These are phyloP conservation scores for Chenopodium berlandieri DNA, from an alignment of 148 eudicot genomes.

Conservation along the genomic window DNA sequence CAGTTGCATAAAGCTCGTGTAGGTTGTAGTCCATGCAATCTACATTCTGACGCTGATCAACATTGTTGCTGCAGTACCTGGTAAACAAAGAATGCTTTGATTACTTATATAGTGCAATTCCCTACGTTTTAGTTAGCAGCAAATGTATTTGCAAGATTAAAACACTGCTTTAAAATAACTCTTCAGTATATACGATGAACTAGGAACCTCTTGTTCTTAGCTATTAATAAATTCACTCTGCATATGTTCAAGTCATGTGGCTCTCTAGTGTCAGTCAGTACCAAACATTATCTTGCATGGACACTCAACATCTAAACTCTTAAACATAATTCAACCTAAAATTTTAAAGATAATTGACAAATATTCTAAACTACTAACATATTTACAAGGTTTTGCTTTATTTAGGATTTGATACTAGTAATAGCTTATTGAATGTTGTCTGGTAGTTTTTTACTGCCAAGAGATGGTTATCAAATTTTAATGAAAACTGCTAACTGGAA, in stretches of 20 bases:
- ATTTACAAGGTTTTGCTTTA: too few species aligned
- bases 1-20: slow-evolving; percentile 39
- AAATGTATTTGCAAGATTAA: background rate
- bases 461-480: too few species aligned
- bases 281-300: too few species aligned
- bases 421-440: too few species aligned
- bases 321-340: too few species aligned
- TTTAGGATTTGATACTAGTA: too few species aligned
- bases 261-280: background rate
- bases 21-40: slow-evolving; percentile 8
- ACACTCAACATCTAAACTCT: too few species aligned
- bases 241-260: background rate
- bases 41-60: background rate
- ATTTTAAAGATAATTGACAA: too few species aligned
- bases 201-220: background rate
- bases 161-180: background rate
- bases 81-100: background rate
- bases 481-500: too few species aligned
- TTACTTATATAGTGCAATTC: background rate
- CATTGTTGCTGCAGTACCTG: background rate
- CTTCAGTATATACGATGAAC: background rate
- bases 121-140: background rate
- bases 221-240: too few species aligned
- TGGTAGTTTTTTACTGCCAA: too few species aligned
- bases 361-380: too few species aligned